Percentiles rank a stretch among this genome's conserved stretches.
These are phyloP conservation scores for Straminergon stramineum DNA, from an alignment of 225 moss, liverwort and hornwort genomes.

Conservation along the genomic window DNA sequence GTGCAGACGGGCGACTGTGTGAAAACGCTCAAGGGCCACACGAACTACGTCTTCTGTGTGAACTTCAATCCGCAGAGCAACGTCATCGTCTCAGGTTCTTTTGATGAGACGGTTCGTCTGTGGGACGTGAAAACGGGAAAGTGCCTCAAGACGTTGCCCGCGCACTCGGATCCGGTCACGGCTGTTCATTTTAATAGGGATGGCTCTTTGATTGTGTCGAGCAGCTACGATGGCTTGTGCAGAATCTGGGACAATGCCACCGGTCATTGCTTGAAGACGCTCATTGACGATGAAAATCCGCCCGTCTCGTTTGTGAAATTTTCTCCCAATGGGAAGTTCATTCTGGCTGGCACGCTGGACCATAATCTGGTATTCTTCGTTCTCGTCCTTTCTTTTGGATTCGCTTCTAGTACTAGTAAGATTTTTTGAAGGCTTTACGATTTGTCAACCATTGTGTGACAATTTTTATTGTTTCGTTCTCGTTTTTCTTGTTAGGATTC, in stretches of 20 bases:
- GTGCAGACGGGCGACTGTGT: slow-evolving; percentile 73
- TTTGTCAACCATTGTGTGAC: not conserved
- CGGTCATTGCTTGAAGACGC: slow-evolving; percentile 82
- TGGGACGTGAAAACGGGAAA: slow-evolving; percentile 99
- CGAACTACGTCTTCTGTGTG: slow-evolving; percentile 94
- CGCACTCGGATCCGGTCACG: slow-evolving; percentile 96
- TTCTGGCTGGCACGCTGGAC: slow-evolving; percentile 89
- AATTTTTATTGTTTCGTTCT: not conserved
- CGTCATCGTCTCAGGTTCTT: slow-evolving; percentile 91
- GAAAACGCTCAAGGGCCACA: slow-evolving; percentile 92
- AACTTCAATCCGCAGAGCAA: slow-evolving; percentile 96
- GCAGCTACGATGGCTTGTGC: slow-evolving; percentile 93
- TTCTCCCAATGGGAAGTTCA: slow-evolving; percentile 92
- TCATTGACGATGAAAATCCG: slow-evolving; percentile 88
- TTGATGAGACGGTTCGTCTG: slow-evolving; percentile 90
- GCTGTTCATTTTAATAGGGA: slow-evolving; percentile 96
- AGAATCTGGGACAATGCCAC: slow-evolving; percentile 99
- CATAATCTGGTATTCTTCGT: slow-evolving; percentile 56
- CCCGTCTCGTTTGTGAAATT: slow-evolving; percentile 91
- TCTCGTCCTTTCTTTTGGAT: not conserved
- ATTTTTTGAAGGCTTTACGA: not conserved
- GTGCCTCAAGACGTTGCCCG: slow-evolving; percentile 89
- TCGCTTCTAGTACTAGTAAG: not conserved
- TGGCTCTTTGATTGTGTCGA: slow-evolving; percentile 83
- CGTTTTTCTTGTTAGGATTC: not conserved